Evolutionary conservation across 768 basidiomycete genomes (phyloP), one percentile per base, ranked within the genome.

Genomic region (Paxillus ammoniavirescens): DNA sequence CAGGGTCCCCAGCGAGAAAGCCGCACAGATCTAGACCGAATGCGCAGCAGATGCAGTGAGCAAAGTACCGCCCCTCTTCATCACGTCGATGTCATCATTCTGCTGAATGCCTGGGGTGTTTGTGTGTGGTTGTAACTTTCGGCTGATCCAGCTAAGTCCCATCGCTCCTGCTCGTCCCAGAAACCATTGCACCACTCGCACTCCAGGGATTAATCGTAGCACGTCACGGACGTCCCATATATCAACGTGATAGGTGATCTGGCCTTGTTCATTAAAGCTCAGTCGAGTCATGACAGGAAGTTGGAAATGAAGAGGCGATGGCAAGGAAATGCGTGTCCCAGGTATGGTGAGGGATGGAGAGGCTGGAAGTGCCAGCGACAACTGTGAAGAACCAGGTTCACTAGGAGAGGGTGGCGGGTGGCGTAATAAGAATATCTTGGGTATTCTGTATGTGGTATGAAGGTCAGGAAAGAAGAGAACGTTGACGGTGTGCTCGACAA

Each of bases 191-290:
- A 80, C 79, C 42, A 86, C 68, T 8, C 82, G 78, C 55, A 82
- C 77, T 4, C 89, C 88, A 4, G 89, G 89, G 8, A 90, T 65
- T 38, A 91, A 78, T 36, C 84, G 83, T 62, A 90, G 74, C 53
- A 92, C 73, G 64, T 93, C 91, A 65, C 85, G 82, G 41, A 89
- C 75, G 60, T 92, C 89, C 88, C 87, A 91, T 37, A 88, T 76
- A 63, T 92, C 91, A 28, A 88, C 80, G 65, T 93, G 91, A 61
- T 84, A 80, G 4, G 87, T 86, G 56, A 93, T 84, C 54, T 79
- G 81, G n/a, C 87, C 88, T 63, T 85, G 84, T 60, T 91, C 90
- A 69, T 91, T 91, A 70, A 93, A 90, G 31, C 81, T 78, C 35
- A 92, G 77, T 28, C 84, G 80, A 4, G 89, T 87, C 52, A 87